These are phyloP conservation scores for Sporothrix globosa DNA, from an alignment of 2,329 filamentous ascomycete genomes.

Conservation along the genomic window DNA sequence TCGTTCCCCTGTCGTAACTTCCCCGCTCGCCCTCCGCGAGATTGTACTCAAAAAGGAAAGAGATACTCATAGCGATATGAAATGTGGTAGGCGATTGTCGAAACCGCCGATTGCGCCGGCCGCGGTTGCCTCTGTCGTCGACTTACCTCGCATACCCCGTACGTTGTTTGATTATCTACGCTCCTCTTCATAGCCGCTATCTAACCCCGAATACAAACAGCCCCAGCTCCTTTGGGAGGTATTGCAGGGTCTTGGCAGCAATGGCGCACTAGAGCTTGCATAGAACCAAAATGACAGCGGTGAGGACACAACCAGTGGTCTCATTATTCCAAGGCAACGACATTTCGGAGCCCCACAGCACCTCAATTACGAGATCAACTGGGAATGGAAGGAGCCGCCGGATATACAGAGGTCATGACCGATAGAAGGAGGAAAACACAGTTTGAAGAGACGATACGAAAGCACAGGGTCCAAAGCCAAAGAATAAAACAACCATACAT, in stretches of 20 bases:
- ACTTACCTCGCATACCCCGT: too few species aligned
- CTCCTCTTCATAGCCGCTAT: conserved; percentile 22
- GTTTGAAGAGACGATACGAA: too few species aligned
- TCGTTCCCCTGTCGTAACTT: background rate
- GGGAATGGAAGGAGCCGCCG: background rate
- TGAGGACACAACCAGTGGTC: background rate
- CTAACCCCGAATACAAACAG: conserved; percentile 17
- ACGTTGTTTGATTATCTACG: background rate
- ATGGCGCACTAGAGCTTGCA: conserved; percentile 23
- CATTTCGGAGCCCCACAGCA: background rate
- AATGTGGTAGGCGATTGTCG: background rate
- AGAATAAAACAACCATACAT: background rate
- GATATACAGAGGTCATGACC: background rate
- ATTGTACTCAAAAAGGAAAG: conserved; percentile 6
- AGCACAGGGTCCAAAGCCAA: background rate
- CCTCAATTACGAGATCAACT: background rate
- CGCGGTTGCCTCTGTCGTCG: background rate
- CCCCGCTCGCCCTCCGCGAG: conserved; percentile 3
- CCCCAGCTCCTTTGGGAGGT: background rate
- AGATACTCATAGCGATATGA: conserved; percentile 1
- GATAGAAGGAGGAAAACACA: background rate
- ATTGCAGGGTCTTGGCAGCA: conserved; percentile 11
- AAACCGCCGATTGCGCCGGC: background rate
- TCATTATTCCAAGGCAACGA: background rate
- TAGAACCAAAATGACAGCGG: background rate